Evolutionary conservation across 257 asterid genomes (phyloP), one percentile per base, ranked within the genome.

Genomic region (Nicotiana paniculata): DNA sequence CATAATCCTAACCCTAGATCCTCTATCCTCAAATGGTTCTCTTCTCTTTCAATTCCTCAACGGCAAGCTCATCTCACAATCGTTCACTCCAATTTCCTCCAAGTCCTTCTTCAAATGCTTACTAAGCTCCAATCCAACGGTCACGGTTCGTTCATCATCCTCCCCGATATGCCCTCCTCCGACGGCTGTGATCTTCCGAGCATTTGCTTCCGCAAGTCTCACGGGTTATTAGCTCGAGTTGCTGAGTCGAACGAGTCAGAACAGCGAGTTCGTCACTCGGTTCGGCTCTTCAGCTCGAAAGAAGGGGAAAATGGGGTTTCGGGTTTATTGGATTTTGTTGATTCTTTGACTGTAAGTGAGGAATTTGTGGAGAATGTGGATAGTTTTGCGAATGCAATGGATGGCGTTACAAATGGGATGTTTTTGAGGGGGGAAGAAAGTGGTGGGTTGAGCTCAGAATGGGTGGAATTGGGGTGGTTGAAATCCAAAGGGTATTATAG

Each of bases 381-480:
- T 74, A 77, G 81, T 79, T 93, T 96, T 88, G 89, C 92, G 21
- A 90, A 65, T 28, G 81, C 88, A 17, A 88, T 89, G 92, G 98
- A 96, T 87, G 89, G 70, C 48, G 83, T 92, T 28, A 85, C 98
- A 51, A 83, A 87, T 78, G 94, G 97, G 86, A 91, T 84, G 86
- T 96, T 96, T 90, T 87, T 94, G 81, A 88, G 93, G 85, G 98
- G 95, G 21, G 95, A 90, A 12, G 96, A 91, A 66, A 92, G 86
- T 84, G 91, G 89, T 84, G 91, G 89, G 77, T 79, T 93, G 88
- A 89, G 85, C 16, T 85, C 80, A 48, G 97, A 96, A 81, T 95
- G 99, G 99, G 91, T 82, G 88, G 99, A 96, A 90, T 84, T 94
- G 83, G 93, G 85, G 82, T 96, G 99, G 99, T 86, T 96, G 90